These are phyloP conservation scores for Spathaspora girioi DNA, from an alignment of 805 yeast species.

Conservation along the genomic window DNA sequence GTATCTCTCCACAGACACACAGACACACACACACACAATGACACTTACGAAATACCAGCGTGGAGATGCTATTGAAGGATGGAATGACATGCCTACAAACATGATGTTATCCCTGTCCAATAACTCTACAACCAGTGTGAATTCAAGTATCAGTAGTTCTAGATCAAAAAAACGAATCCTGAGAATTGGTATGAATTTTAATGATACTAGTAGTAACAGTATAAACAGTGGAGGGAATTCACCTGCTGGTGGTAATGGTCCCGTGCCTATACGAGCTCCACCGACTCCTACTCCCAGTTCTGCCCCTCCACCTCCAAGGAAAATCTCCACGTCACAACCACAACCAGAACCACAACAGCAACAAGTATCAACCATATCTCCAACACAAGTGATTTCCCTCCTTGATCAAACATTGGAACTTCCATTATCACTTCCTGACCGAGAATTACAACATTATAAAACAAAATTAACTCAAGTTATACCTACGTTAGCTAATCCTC, in stretches of 20 bases:
- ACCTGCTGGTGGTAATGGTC: not conserved
- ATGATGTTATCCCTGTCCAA: conserved; percentile 11
- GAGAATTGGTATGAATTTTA: conserved; percentile 9
- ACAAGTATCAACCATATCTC: not conserved
- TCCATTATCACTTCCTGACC: conserved; percentile 30
- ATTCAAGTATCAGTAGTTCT: not conserved
- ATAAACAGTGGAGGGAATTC: not conserved
- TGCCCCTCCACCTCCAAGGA: not conserved
- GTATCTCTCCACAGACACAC: not conserved
- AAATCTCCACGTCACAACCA: not conserved
- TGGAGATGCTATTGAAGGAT: conserved; percentile 45
- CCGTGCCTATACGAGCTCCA: not conserved
- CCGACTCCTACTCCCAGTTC: not conserved
- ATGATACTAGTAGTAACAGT: conserved; percentile 1
- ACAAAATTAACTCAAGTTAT: conserved; percentile 27
- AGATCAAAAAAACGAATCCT: conserved; percentile 10
- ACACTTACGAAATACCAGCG: conserved; percentile 33
- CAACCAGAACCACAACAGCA: not conserved
- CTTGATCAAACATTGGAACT: conserved; percentile 8
- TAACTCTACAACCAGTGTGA: conserved; percentile 1
- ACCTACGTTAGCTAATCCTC: conserved; percentile 1
- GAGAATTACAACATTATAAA: conserved; percentile 43
- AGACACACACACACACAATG: conserved; percentile 10
- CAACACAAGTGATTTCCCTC: not conserved
- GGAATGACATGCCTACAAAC: conserved; percentile 60